Base-by-base conservation (phyloP, 2,329 filamentous ascomycete species). In the Fusarium sp. region DNA sequence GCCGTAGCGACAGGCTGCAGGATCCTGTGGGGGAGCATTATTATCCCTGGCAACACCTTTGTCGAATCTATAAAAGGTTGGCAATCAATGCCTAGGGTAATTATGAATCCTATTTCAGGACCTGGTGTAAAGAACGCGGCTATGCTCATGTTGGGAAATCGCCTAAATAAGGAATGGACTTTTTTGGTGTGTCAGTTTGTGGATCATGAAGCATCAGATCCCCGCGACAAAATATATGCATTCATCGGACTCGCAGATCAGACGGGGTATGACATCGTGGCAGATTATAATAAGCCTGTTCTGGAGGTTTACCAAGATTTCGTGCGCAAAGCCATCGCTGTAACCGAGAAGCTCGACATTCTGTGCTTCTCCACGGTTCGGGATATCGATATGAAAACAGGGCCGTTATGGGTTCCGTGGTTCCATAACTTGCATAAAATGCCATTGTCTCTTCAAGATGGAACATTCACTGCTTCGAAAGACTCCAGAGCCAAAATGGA, bases 91-190 rank as follows among this genome's bases (percentile, higher is more conserved):
- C n/a, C 18, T 6, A 22, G 18, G 7, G 26, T 47, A 14, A 10
- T 47, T 5, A 7, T 3, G 1, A 26, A 10, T 20, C 0, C 0
- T 0, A 12, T 5, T 47, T 22, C 20, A 30, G 13, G 1, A 3
- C 12, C 15, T 14, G 26, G 5, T 15, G 6, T 26, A 7, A 22
- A 4, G 7, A 47, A 30, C 11, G 44, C 44, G 13, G 6, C 28
- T 6, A 11, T 11, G 28, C 13, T 48, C 7, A 6, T 48, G 2
- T 0, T n/a, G 6, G 45, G 45, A 15, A n/a, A 6, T 3, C 9
- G 31, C 6, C 3, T 16, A 16, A 31, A 20, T 5, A 45, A 28
- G 10, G 20, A 31, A 2, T 48, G 45, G 28, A 4, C 5, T 2
- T 7, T 5, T 5, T 16, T 48, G 3, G 45, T 31, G 5, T 4